Base-by-base conservation (phyloP, 257 asterid genomes). In the Solanum commersonii region DNA sequence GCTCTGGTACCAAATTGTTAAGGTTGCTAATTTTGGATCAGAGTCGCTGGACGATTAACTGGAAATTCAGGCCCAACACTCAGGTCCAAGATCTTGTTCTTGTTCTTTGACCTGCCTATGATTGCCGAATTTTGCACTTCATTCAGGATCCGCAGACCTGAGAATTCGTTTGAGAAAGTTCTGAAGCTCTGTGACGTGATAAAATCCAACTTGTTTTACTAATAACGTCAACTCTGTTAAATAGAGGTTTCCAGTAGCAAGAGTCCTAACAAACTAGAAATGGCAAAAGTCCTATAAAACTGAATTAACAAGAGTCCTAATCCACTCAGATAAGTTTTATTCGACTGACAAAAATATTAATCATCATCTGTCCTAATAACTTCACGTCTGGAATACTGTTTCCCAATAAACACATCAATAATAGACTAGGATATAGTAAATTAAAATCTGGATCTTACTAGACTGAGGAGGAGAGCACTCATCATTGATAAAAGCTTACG, bases 401-500 rank as follows among this genome's bases (percentile, higher is more conserved):
- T 63, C 71, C 71, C 31, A 4, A n/a, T 12, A 63, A 63, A 63
- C 4, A 16, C 71, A n/a, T 63, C 71, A 63, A 63, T n/a, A n/a
- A n/a, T 25, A 74, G 49, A 74, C 52, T 74, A 74, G 52, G 13
- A 35, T 73, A 37, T 37, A 74, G 52, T 35, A 74, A 37, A 35
- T 74, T 74, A 10, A 6, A 65, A n/a, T 82, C 71, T 84, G 87
- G 72, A 84, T 87, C 98, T 93, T 91, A 96, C 98, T 46, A 95
- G 93, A 91, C 98, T 89, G 87, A 97, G 95, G 72, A 97, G 88
- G 90, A 94, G 90, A 82, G 99, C 95, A 91, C 92, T 96, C 89
- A 92, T 93, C 87, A 93, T 40, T 4, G 98, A 93, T 92, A 97
- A 91, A 89, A 93, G 91, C 91, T 95, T 94, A 74, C 94, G 96